phyloP scores from a whole-genome alignment of 768 basidiomycete genomes.

The Boletus rex-veris region DNA sequence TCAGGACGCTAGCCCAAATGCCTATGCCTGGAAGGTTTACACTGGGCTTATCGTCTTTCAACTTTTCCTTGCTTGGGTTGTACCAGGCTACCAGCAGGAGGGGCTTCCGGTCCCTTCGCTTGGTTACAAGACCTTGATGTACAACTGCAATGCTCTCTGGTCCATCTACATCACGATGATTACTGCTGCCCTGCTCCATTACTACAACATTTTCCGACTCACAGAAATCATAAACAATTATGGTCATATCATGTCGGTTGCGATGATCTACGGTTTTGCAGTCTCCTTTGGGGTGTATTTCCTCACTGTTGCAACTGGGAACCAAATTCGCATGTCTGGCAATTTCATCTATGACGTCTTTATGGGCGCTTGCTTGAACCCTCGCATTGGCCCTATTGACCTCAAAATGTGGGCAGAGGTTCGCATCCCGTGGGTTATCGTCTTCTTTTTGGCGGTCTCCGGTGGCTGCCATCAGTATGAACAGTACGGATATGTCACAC shows the following conservation, averaged over 20 bases:
- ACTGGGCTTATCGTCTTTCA: constrained; percentile 85
- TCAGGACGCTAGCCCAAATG: constrained; percentile 89
- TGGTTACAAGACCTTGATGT: constrained; percentile 87
- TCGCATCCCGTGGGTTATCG: constrained; percentile 93
- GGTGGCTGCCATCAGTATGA: constrained; percentile 97
- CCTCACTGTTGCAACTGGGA: constrained; percentile 69
- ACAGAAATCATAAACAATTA: constrained; percentile 96
- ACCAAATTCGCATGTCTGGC: constrained; percentile 90
- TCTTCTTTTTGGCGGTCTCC: constrained; percentile 89
- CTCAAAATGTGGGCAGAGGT: constrained; percentile 99
- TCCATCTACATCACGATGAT: constrained; percentile 82
- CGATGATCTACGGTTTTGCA: constrained; percentile 86
- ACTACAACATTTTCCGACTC: constrained; percentile 79
- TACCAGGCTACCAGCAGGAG: constrained; percentile 92
- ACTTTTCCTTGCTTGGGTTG: constrained; percentile 82
- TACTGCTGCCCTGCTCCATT: constrained; percentile 73
- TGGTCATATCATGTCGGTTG: constrained; percentile 92
- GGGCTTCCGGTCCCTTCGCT: constrained; percentile 96
- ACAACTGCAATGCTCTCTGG: constrained; percentile 93
- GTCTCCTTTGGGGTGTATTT: constrained; percentile 82
- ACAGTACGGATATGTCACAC: constrained; percentile 84
- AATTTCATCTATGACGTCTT: constrained; percentile 93
- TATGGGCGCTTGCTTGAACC: constrained; percentile 95
- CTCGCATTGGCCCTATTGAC: constrained; percentile 86
- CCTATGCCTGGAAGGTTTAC: constrained; percentile 89